These are phyloP conservation scores for Oryza brachyantha DNA, from an alignment of 176 grass and related monocot species.

Conservation along the genomic window DNA sequence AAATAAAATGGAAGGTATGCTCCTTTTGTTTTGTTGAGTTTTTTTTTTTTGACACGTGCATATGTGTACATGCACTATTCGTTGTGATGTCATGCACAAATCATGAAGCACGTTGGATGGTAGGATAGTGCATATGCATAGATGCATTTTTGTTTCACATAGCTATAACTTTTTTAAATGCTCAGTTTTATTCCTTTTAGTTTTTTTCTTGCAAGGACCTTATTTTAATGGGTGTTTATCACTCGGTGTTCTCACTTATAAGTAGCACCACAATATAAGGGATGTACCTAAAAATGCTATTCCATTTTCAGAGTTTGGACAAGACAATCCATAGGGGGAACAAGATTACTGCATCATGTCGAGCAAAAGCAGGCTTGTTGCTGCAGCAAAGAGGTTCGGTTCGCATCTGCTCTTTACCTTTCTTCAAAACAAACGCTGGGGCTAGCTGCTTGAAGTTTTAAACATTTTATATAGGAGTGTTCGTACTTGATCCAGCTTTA, in stretches of 20 bases:
- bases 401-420: background rate
- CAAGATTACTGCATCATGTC: background rate
- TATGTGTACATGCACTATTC: background rate
- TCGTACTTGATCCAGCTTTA: slow-evolving; percentile 21
- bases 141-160: background rate
- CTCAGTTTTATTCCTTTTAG: background rate
- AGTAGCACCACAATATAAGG: background rate
- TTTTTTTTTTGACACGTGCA: background rate
- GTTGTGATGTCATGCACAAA: background rate
- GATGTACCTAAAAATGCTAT: slow-evolving; percentile 3
- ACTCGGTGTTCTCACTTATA: slow-evolving; percentile 11
- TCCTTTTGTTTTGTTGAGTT: background rate
- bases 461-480: background rate
- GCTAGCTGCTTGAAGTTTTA: slow-evolving; percentile 4
- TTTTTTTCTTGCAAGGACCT: background rate
- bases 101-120: background rate
- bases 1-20: background rate
- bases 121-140: background rate
- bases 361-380: slow-evolving; percentile 8
- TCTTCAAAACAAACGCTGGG: background rate
- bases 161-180: background rate
- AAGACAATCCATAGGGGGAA: slow-evolving; percentile 9
- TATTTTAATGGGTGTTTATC: slow-evolving; percentile 2
- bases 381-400: slow-evolving; percentile 21
- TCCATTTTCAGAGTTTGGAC: slow-evolving; percentile 29